phyloP scores from a whole-genome alignment of 2,329 filamentous ascomycete genomes.

The Colletotrichum salicis region DNA sequence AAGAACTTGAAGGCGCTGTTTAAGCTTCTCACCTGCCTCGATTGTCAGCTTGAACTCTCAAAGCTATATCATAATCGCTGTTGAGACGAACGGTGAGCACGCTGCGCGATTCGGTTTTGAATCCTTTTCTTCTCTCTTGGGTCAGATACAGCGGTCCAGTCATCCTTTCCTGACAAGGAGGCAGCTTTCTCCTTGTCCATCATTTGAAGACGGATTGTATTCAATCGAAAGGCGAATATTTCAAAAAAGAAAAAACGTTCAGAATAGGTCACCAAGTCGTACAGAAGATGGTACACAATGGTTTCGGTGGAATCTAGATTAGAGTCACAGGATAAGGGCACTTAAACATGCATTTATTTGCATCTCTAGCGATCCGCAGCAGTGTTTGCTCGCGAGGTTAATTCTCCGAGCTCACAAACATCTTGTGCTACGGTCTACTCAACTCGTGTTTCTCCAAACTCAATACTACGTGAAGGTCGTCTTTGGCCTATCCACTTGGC shows the following conservation, averaged over 20 bases:
- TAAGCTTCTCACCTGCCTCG: neutral
- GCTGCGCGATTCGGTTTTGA: neutral
- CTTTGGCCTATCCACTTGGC: neutral
- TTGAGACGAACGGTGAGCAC: neutral
- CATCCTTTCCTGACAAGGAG: neutral
- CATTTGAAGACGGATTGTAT: neutral
- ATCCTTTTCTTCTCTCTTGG: neutral
- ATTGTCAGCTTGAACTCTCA: neutral
- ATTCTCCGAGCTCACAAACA: neutral
- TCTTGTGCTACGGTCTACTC: neutral
- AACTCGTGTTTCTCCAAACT: neutral
- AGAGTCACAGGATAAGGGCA: neutral
- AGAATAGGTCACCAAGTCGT: neutral
- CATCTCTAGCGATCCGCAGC: neutral
- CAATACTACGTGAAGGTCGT: neutral
- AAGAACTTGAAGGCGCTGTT: neutral
- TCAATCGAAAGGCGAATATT: neutral
- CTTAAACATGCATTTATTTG: neutral
- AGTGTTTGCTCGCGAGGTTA: neutral
- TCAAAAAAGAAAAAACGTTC: neutral
- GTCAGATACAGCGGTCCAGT: neutral
- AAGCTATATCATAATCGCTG: neutral
- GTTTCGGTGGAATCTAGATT: neutral
- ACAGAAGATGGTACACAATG: neutral
- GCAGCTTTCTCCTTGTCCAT: neutral